A percentile compares a stretch with the other conserved stretches of the same genome.
Conservation (phyloP, 768 basidiomycete genomes). For the Boletellus emodensis region DNA sequence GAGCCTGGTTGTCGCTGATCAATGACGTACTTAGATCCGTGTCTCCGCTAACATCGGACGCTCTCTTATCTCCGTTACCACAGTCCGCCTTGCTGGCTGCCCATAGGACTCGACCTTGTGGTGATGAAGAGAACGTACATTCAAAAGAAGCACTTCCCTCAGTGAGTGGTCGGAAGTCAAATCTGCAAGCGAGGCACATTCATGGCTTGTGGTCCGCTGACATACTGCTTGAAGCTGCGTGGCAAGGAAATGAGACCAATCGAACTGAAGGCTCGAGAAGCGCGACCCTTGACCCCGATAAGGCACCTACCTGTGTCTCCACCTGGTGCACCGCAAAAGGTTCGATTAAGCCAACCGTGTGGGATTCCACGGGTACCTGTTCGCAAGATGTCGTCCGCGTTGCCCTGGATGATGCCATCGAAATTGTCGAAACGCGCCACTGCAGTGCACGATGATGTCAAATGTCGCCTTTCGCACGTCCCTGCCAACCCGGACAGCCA, state of each 20-base stretch:
- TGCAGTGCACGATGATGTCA: conserved; percentile 3
- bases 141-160: not conserved
- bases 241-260: not conserved
- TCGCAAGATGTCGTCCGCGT: conserved; percentile 19
- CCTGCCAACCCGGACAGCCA: conserved; percentile 13
- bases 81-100: conserved; percentile 7
- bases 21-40: conserved; percentile 11
- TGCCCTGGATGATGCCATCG: conserved; percentile 28
- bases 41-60: conserved; percentile 23
- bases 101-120: conserved; percentile 10
- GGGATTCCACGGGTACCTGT: conserved; percentile 6
- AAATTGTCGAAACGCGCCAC: conserved; percentile 8
- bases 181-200: conserved; percentile 2
- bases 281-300: conserved; percentile 19
- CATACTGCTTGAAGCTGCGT: conserved; percentile 11
- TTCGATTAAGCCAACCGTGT: conserved; percentile 15
- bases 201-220: not conserved
- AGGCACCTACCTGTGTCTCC: conserved; percentile 16
- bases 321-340: conserved; percentile 27
- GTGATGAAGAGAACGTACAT: conserved; percentile 12
- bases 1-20: conserved; percentile 7
- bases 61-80: conserved; percentile 29
- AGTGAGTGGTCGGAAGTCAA: conserved; percentile 17
- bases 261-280: not conserved
- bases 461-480: conserved; percentile 5